phyloP scores from a whole-genome alignment of 2,329 filamentous ascomycete species.

The Penicillium sp. region DNA sequence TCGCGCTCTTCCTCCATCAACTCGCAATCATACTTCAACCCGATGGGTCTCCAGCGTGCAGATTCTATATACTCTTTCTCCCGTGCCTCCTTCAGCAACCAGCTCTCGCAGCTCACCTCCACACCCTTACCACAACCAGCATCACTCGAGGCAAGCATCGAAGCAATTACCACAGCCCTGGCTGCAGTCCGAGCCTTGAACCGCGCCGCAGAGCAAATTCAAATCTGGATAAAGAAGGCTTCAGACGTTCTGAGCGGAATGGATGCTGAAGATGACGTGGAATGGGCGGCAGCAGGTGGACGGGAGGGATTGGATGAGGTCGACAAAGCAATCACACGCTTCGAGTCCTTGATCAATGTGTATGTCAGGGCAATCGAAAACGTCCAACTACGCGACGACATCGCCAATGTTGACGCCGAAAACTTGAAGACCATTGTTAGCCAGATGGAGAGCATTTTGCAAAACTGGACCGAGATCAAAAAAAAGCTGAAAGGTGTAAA shows the following conservation, averaged over 20 bases:
- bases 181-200: slow-evolving; percentile 80
- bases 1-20: slow-evolving; percentile 30
- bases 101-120: slow-evolving; percentile 87
- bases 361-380: slow-evolving; percentile 94
- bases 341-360: slow-evolving; percentile 85
- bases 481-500: slow-evolving; percentile 75
- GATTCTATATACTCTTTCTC: slow-evolving; percentile 94
- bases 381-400: slow-evolving; percentile 75
- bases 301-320: slow-evolving; percentile 55
- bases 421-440: slow-evolving; percentile 73
- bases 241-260: slow-evolving; percentile 83
- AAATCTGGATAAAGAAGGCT: slow-evolving; percentile 90
- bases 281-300: slow-evolving; percentile 90
- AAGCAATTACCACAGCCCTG: slow-evolving; percentile 78
- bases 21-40: slow-evolving; percentile 46
- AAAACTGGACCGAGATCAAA: slow-evolving; percentile 81
- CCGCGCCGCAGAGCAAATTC: slow-evolving; percentile 86
- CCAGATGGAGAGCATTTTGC: slow-evolving; percentile 85
- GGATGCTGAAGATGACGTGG: slow-evolving; percentile 93
- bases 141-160: slow-evolving; percentile 77
- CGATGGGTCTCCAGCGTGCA: slow-evolving; percentile 57
- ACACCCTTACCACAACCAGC: slow-evolving; percentile 84
- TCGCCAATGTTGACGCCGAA: slow-evolving; percentile 65
- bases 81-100: slow-evolving; percentile 86
- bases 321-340: slow-evolving; percentile 71